These are phyloP conservation scores for Sporothrix mexicana DNA, from an alignment of 2,329 filamentous ascomycete species.

Conservation along the genomic window DNA sequence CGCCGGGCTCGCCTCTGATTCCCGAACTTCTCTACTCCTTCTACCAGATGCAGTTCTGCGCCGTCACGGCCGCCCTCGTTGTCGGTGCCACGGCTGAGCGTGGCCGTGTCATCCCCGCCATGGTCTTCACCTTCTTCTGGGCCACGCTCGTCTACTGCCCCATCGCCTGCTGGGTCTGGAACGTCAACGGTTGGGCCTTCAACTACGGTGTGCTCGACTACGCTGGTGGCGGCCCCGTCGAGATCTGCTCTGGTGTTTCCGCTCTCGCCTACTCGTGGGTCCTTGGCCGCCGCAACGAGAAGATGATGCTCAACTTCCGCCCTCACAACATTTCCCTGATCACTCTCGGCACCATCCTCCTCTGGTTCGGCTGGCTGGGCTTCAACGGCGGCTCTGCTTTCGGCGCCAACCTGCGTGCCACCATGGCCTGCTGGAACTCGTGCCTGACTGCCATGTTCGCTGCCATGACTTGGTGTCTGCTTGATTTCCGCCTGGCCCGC, in stretches of 20 bases:
- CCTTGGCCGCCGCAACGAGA: constrained; percentile 93
- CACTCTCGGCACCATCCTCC: constrained; percentile 89
- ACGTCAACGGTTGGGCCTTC: constrained; percentile 89
- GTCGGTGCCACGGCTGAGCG: constrained; percentile 93
- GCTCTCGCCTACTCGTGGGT: constrained; percentile 96
- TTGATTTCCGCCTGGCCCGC: constrained; percentile 91
- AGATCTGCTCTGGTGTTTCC: constrained; percentile 92
- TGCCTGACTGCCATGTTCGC: constrained; percentile 92
- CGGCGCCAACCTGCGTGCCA: constrained; percentile 89
- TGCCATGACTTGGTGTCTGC: constrained; percentile 89
- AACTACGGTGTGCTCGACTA: constrained; percentile 94
- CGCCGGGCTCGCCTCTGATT: constrained; percentile 84
- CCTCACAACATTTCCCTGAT: constrained; percentile 98
- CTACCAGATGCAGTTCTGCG: constrained; percentile 99
- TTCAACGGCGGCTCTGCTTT: constrained; percentile 98
- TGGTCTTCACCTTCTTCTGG: constrained; percentile 97
- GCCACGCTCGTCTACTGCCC: constrained; percentile 97
- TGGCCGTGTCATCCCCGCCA: constrained; percentile 86
- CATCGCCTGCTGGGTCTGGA: constrained; percentile 96
- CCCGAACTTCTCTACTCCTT: constrained; percentile 92
- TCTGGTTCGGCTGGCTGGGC: constrained; percentile 98
- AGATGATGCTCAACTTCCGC: constrained; percentile 99
- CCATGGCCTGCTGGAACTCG: constrained; percentile 98
- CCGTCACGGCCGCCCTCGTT: constrained; percentile 87
- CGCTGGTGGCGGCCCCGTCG: constrained; percentile 94